Conservation (phyloP, 2,329 filamentous ascomycete genomes). For the Colletotrichum eleusines region DNA sequence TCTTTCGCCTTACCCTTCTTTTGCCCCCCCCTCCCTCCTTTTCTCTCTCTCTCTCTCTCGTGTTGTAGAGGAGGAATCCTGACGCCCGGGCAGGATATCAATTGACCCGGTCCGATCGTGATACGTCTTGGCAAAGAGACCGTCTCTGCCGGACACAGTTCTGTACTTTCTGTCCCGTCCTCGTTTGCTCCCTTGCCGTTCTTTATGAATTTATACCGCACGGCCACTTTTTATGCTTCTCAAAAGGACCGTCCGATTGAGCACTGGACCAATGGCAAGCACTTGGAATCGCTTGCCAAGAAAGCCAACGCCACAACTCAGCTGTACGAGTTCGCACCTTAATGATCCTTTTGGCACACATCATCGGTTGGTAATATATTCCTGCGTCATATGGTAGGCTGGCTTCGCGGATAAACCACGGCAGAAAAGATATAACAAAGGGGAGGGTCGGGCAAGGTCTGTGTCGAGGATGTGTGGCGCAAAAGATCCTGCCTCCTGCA, state of each 20-base stretch:
- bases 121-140: background rate
- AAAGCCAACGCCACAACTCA: background rate
- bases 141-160: background rate
- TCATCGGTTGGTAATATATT: background rate
- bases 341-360: background rate
- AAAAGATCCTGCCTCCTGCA: too few relatives aligned
- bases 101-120: background rate
- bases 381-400: background rate
- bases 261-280: background rate
- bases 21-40: background rate
- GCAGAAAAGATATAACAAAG: background rate
- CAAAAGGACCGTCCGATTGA: background rate
- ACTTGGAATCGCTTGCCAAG: background rate
- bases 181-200: background rate
- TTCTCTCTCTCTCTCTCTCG: background rate
- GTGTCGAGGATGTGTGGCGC: too few relatives aligned
- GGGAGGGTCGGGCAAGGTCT: too few relatives aligned
- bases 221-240: background rate
- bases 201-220: too few relatives aligned
- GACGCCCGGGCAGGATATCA: background rate
- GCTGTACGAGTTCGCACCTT: background rate
- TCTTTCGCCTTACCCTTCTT: background rate
- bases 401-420: background rate
- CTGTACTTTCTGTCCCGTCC: background rate
- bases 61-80: background rate